Conservation (phyloP, 2,329 filamentous ascomycete genomes). For the Teratosphaeria destructans region DNA sequence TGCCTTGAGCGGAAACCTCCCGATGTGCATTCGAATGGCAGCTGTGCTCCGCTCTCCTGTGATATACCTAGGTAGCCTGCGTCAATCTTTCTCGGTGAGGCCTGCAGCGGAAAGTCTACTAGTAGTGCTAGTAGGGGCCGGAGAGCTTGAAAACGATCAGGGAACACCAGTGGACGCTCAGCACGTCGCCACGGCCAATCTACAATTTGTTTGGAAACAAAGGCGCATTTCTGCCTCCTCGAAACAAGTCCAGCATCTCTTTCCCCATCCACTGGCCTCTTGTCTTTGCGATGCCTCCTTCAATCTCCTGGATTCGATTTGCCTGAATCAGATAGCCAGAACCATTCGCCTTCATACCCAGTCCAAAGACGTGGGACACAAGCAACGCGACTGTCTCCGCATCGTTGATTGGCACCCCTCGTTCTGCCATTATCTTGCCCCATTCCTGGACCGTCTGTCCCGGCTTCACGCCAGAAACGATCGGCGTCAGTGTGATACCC, state of each 20-base stretch:
- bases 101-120: no score
- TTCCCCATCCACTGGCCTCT: constrained; percentile 40
- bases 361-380: constrained; percentile 36
- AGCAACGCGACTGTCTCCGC: constrained; percentile 34
- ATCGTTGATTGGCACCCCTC: constrained; percentile 39
- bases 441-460: constrained; percentile 29
- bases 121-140: no score
- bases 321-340: constrained; percentile 38
- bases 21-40: background rate
- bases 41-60: no score
- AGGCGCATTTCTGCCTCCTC: constrained; percentile 31
- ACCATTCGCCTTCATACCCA: constrained; percentile 35
- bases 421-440: constrained; percentile 32
- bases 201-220: constrained; percentile 24
- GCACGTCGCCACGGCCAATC: background rate
- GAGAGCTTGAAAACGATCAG: no score
- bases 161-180: no score
- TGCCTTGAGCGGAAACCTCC: no score
- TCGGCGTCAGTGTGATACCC: constrained; percentile 39
- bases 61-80: no score
- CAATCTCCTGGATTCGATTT: constrained; percentile 29
- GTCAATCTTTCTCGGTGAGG: no score
- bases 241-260: constrained; percentile 41
- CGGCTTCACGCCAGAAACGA: constrained; percentile 27
- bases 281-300: constrained; percentile 36